phyloP scores from a whole-genome alignment of 2,329 filamentous ascomycete species.

The Acephala macrosclerotiorum region DNA sequence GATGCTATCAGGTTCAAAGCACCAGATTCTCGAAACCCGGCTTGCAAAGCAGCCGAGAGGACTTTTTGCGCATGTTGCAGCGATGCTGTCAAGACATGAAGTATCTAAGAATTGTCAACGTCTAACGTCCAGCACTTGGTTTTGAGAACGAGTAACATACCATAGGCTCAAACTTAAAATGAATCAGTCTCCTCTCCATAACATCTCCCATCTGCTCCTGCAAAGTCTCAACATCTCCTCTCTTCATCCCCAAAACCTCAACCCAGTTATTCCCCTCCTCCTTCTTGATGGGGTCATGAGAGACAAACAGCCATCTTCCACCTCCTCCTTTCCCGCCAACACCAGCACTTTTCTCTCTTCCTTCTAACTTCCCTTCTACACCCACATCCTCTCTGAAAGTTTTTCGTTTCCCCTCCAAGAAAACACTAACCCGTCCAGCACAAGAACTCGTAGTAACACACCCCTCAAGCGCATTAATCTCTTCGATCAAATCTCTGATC shows the following conservation, averaged over 20 bases:
- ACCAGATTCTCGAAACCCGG: slow-evolving; percentile 91
- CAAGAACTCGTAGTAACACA: slow-evolving; percentile 95
- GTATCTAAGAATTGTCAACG: slow-evolving; percentile 64
- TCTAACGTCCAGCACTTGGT: not conserved
- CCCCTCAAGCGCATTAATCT: slow-evolving; percentile 77
- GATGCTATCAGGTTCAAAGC: slow-evolving; percentile 67
- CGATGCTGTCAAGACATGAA: slow-evolving; percentile 85
- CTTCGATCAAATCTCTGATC: slow-evolving; percentile 78
- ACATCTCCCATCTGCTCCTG: slow-evolving; percentile 14
- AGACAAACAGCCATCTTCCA: slow-evolving; percentile 86
- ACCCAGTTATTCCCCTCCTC: slow-evolving; percentile 32
- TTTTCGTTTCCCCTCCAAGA: slow-evolving; percentile 76
- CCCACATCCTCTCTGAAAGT: slow-evolving; percentile 29
- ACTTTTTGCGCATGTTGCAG: slow-evolving; percentile 76
- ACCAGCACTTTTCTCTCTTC: slow-evolving; percentile 53
- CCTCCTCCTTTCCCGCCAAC: slow-evolving; percentile 87
- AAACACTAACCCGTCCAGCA: slow-evolving; percentile 86
- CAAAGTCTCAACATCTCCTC: slow-evolving; percentile 30
- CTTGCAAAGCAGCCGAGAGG: slow-evolving; percentile 76
- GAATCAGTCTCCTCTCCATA: slow-evolving; percentile 60
- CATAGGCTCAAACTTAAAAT: slow-evolving; percentile 96
- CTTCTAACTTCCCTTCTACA: slow-evolving; percentile 19
- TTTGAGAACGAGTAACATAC: slow-evolving; percentile 56
- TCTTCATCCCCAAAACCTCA: slow-evolving; percentile 51
- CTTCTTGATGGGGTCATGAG: slow-evolving; percentile 72